These are phyloP conservation scores for Linderina pennispora DNA, from an alignment of 192 early-diverging fungal species.

Conservation along the genomic window DNA sequence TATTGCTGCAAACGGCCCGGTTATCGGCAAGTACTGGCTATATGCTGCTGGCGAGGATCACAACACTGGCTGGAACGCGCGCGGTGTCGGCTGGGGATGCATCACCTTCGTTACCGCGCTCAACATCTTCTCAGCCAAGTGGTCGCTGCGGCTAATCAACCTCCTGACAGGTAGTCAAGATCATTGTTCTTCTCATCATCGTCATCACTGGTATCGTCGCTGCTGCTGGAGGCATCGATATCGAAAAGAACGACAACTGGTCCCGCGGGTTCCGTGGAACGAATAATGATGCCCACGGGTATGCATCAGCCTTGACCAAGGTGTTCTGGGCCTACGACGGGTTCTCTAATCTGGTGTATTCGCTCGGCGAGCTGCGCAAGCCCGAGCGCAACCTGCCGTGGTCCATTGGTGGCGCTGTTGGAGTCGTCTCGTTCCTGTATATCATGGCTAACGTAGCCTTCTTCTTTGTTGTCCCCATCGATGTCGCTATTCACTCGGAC, in stretches of 20 bases:
- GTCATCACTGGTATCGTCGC: constrained; percentile 62
- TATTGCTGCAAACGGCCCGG: constrained; percentile 47
- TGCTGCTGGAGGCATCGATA: constrained; percentile 47
- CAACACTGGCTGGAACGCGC: constrained; percentile 40
- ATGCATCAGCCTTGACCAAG: constrained; percentile 48
- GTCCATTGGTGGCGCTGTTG: constrained; percentile 71
- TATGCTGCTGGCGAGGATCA: constrained; percentile 34
- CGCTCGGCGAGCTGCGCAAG: constrained; percentile 77
- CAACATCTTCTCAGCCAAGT: constrained; percentile 58
- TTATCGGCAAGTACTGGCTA: constrained; percentile 51
- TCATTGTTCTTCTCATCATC: constrained; percentile 61
- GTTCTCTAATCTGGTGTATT: constrained; percentile 75
- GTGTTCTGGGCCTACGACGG: constrained; percentile 56
- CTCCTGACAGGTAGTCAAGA: constrained; percentile 67
- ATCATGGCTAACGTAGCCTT: constrained; percentile 78
- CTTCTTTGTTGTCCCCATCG: constrained; percentile 67
- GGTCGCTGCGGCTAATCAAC: constrained; percentile 65
- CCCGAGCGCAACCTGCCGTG: constrained; percentile 74
- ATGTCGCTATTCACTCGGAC: constrained; percentile 59
- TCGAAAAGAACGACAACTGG: constrained; percentile 40
- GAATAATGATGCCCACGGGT: constrained; percentile 39
- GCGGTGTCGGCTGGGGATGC: constrained; percentile 53
- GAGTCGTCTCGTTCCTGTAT: constrained; percentile 66
- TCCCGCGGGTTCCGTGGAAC: constrained; percentile 59
- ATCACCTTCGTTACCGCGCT: constrained; percentile 57